Evolutionary conservation across 1,284 basidiomycete genomes (phyloP), one percentile per base, ranked within the genome.

Genomic region (Ceratobasidium sp.): DNA sequence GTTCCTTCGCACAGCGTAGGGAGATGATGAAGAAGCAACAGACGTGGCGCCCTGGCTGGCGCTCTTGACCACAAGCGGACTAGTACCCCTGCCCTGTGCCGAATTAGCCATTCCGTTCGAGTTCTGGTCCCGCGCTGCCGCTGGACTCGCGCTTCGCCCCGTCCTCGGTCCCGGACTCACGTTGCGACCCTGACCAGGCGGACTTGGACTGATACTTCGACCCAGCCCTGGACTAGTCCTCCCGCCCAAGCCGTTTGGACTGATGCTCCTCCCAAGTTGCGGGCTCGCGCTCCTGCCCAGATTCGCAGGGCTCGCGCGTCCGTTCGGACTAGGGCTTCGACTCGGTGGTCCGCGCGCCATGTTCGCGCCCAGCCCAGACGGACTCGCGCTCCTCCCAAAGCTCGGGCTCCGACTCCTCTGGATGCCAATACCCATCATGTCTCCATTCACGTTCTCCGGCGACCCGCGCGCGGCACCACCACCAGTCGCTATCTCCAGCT

Each of bases 1-100:
- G 45, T n/a, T 33, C 45, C 54, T 31, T 58, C 64, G 42, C 33
- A 26, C 61, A 35, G 58, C 58, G 47, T 54, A 54, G 37, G 33
- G 31, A 6, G 39, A 26, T n/a, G n/a, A n/a, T n/a, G n/a, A n/a
- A n/a, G n/a, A n/a, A n/a, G n/a, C n/a, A 63, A 13, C 2, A 63
- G 33, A 23, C 39, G 60, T 35, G 15, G 58, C 56, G 39, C 69
- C 69, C 23, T 74, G 69, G 69, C 69, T 74, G 11, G 69, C 69
- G 69, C 69, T 74, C 69, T 74, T 74, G 39, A 33, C 33, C 39
- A 74, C 39, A 42, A 53, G 39, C 31, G 66, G 66, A 56, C 66
- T 68, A 37, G 66, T 15, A n/a, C 66, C 56, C 65, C 65, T 49
- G 4, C 45, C 28, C 23, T 45, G 15, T 11, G 64, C 42, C 11